Conservation (phyloP, 2,329 filamentous ascomycete genomes). For the Cladosporium sp. region DNA sequence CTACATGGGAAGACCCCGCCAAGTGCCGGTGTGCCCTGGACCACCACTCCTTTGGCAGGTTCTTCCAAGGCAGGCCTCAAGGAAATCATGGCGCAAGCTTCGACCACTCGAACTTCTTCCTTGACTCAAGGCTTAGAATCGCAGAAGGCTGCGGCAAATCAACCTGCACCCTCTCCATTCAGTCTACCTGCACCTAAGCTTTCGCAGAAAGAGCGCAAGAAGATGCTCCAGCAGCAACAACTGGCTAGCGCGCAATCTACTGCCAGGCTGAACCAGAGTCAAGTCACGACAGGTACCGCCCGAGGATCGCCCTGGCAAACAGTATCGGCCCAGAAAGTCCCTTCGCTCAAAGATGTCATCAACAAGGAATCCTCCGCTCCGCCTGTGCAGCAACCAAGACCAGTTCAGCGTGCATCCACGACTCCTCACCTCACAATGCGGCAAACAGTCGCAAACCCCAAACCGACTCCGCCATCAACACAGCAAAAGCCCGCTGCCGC, state of each 20-base stretch:
- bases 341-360: slow-evolving; percentile 49
- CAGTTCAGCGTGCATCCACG: slow-evolving; percentile 26
- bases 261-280: slow-evolving; percentile 18
- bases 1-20: slow-evolving; percentile 23
- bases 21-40: slow-evolving; percentile 47
- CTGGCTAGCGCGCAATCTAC: slow-evolving; percentile 27
- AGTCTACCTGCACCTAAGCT: slow-evolving; percentile 54
- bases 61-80: slow-evolving; percentile 65
- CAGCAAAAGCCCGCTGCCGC: slow-evolving; percentile 16
- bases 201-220: slow-evolving; percentile 91
- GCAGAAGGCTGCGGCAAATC: slow-evolving; percentile 26
- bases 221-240: slow-evolving; percentile 64
- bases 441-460: slow-evolving; percentile 53
- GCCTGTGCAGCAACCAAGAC: slow-evolving; percentile 26
- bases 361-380: slow-evolving; percentile 30
- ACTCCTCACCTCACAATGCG: slow-evolving; percentile 57
- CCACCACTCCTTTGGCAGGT: slow-evolving; percentile 49
- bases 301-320: slow-evolving; percentile 56
- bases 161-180: slow-evolving; percentile 20
- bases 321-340: slow-evolving; percentile 47
- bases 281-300: slow-evolving; percentile 9
- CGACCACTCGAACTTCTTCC: slow-evolving; percentile 40
- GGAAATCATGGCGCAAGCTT: slow-evolving; percentile 67
- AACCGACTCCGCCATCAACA: slow-evolving; percentile 17
- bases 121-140: slow-evolving; percentile 37